Percentiles rank a stretch among this genome's conserved stretches.
Conservation (phyloP, 2,329 filamentous ascomycete species). For the Magnaporthales sp. region DNA sequence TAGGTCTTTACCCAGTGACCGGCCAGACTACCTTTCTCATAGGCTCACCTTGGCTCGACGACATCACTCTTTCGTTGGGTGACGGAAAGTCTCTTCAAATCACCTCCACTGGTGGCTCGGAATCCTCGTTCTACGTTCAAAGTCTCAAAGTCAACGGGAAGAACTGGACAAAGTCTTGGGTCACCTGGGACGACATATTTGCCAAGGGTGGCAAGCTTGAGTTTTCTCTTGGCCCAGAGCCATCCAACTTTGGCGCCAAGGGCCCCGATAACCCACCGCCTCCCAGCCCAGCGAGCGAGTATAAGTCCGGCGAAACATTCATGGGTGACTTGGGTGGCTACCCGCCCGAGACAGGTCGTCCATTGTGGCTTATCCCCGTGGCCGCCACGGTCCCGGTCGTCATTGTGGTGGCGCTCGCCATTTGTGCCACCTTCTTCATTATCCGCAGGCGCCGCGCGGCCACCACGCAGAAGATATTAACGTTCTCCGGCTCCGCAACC, state of each 20-base stretch:
- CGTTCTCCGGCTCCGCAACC: neutral
- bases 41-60: slow-evolving; percentile 53
- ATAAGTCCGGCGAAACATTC: neutral
- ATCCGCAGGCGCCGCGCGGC: neutral
- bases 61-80: slow-evolving; percentile 51
- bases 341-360: neutral
- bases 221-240: slow-evolving; percentile 49
- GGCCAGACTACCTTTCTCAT: slow-evolving; percentile 61
- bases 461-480: neutral
- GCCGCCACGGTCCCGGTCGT: neutral
- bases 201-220: slow-evolving; percentile 53
- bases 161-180: slow-evolving; percentile 54
- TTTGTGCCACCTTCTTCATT: neutral
- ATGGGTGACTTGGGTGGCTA: neutral
- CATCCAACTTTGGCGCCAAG: slow-evolving; percentile 37
- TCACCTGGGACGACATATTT: slow-evolving; percentile 60
- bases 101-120: slow-evolving; percentile 39
- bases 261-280: slow-evolving; percentile 51
- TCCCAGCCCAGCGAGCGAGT: slow-evolving; percentile 38
- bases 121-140: slow-evolving; percentile 53
- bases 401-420: neutral
- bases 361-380: neutral
- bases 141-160: slow-evolving; percentile 56
- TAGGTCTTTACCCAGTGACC: slow-evolving; percentile 59
- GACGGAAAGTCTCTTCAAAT: slow-evolving; percentile 44